Conservation (phyloP, 2,329 filamentous ascomycete species). For the Diaporthe citriasiana region DNA sequence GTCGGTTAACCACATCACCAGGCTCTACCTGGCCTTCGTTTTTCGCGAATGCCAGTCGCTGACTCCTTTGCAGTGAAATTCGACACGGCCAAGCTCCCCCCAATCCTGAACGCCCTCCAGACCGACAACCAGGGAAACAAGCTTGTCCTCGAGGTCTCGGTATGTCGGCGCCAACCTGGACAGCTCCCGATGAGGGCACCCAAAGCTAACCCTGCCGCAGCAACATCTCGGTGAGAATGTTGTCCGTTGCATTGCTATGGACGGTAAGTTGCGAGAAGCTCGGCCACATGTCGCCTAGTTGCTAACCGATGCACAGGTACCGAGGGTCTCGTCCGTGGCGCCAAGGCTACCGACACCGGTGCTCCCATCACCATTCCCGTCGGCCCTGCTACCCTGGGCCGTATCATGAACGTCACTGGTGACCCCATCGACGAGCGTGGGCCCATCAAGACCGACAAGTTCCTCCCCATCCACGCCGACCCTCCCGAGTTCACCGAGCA, state of each 20-base stretch:
- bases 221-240: conserved; percentile 99
- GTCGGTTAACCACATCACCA: conserved; percentile 69
- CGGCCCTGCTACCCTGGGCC: conserved; percentile 91
- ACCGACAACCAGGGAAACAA: conserved; percentile 93
- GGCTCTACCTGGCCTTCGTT: conserved; percentile 34
- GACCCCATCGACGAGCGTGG: conserved; percentile 99
- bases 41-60: conserved; percentile 33
- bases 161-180: conserved; percentile 63
- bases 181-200: conserved; percentile 8
- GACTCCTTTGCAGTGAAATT: conserved; percentile 83
- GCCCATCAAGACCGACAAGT: conserved; percentile 94
- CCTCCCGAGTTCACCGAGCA: conserved; percentile 94
- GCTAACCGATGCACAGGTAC: conserved; percentile 75
- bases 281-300: conserved; percentile 24
- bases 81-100: conserved; percentile 90
- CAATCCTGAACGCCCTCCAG: conserved; percentile 97
- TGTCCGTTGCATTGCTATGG: conserved; percentile 99
- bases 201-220: conserved; percentile 66
- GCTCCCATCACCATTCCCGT: conserved; percentile 97
- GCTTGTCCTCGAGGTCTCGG: conserved; percentile 95
- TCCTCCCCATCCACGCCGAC: conserved; percentile 92
- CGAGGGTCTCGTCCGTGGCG: conserved; percentile 98
- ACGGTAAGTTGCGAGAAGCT: conserved; percentile 77
- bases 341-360: conserved; percentile 88
- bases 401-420: conserved; percentile 99